These are phyloP conservation scores for Cyclospora cayetanensis DNA, from an alignment of 169 alveolate genomes.

Conservation along the genomic window DNA sequence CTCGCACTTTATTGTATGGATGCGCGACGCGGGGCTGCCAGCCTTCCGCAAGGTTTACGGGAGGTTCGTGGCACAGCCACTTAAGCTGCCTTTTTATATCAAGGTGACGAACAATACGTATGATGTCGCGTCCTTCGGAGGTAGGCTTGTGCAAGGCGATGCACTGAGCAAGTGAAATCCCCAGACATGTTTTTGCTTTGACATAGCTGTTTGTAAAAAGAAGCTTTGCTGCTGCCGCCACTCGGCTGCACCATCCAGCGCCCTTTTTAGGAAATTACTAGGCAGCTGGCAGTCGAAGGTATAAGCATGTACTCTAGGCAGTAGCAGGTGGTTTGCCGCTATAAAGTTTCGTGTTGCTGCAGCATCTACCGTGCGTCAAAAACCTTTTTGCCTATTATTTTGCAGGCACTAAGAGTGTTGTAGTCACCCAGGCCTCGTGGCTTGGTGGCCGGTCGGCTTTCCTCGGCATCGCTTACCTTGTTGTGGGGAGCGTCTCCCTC, in stretches of 20 bases:
- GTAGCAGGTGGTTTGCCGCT: too few species aligned
- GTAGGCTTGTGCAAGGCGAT: slow-evolving; percentile 35
- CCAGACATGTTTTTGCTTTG: background rate
- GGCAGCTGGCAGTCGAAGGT: too few species aligned
- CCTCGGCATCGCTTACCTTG: slow-evolving; percentile 75
- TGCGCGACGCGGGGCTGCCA: slow-evolving; percentile 76
- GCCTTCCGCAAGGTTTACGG: slow-evolving; percentile 77
- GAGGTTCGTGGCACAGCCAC: slow-evolving; percentile 63
- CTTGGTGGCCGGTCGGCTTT: slow-evolving; percentile 77
- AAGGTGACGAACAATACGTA: slow-evolving; percentile 53
- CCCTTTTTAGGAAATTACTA: too few species aligned
- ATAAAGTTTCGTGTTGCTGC: too few species aligned
- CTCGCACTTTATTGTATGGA: slow-evolving; percentile 81
- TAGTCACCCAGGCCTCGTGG: slow-evolving; percentile 76
- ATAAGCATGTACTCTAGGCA: too few species aligned
- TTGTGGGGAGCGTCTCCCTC: slow-evolving; percentile 57
- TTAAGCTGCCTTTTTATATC: slow-evolving; percentile 73
- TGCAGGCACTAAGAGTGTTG: slow-evolving; percentile 77
- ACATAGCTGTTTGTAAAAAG: too few species aligned
- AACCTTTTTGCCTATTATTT: background rate
- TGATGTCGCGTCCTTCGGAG: slow-evolving; percentile 73
- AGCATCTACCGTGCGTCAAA: too few species aligned
- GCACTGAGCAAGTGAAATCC: background rate
- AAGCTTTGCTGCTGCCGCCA: background rate
- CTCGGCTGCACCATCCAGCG: too few species aligned